Percentiles rank a stretch among this genome's conserved stretches.
Evolutionary conservation across 306 rosid genomes (phyloP).

Genomic region (Rosa multiflora): DNA sequence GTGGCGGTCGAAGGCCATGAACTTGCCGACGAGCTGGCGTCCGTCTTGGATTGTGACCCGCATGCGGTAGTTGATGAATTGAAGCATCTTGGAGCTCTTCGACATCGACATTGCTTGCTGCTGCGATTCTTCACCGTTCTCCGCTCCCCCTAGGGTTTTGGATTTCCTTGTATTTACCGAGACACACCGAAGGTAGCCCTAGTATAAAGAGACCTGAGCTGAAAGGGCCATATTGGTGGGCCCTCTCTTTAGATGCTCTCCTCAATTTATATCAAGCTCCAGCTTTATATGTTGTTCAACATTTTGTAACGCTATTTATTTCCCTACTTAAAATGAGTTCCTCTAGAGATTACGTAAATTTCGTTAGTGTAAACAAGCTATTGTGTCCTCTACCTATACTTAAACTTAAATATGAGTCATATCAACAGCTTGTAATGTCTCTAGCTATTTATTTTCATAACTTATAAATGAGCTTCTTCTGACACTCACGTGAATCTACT

Average conservation of each 20-base stretch:
- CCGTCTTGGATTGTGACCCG: slow-evolving; percentile 96
- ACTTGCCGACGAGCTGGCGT: slow-evolving; percentile 78
- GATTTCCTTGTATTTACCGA: no score
- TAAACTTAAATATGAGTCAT: no score
- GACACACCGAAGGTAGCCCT: no score
- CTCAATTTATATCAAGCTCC: no score
- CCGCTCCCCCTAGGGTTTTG: neutral
- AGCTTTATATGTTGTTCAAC: no score
- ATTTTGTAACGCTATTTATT: neutral
- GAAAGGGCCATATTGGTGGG: neutral
- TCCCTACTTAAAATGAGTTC: no score
- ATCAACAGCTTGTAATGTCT: neutral
- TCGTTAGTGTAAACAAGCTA: no score
- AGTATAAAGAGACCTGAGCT: neutral
- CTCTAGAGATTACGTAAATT: no score
- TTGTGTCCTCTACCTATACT: no score
- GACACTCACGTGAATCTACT: neutral
- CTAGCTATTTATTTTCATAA: neutral
- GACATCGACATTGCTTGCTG: neutral
- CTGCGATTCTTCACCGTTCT: neutral
- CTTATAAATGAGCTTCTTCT: no score
- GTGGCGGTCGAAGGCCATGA: slow-evolving; percentile 17
- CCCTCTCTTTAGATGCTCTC: no score
- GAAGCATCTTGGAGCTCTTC: slow-evolving; percentile 82
- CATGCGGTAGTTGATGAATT: slow-evolving; percentile 90